Percentiles rank a stretch among this genome's conserved stretches.
These are phyloP conservation scores for Globisporangium barbulae DNA, from an alignment of 352 stramenopile species.

Conservation along the genomic window DNA sequence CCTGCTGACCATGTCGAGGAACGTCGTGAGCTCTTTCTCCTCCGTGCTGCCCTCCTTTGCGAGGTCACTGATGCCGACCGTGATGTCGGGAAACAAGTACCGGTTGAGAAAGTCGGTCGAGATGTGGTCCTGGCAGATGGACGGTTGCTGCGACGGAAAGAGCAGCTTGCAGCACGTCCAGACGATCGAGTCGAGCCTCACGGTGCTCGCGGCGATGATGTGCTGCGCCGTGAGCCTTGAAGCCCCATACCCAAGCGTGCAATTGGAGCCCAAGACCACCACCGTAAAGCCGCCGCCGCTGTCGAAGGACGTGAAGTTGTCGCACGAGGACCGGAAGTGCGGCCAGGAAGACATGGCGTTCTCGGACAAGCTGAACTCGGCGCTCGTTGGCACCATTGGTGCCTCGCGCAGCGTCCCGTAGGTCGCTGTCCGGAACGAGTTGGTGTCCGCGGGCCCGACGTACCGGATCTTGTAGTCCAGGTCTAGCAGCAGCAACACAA, in stretches of 20 bases:
- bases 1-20: slow-evolving; percentile 22
- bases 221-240: slow-evolving; percentile 8
- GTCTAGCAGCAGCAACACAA: slow-evolving; percentile 11
- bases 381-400: neutral
- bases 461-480: slow-evolving; percentile 11
- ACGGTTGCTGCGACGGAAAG: slow-evolving; percentile 18
- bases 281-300: slow-evolving; percentile 15
- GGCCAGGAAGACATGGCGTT: slow-evolving; percentile 15
- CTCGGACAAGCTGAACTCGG: neutral
- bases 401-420: slow-evolving; percentile 4
- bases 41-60: slow-evolving; percentile 10
- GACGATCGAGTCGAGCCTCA: slow-evolving; percentile 21
- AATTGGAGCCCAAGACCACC: slow-evolving; percentile 18
- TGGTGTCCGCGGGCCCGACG: slow-evolving; percentile 5
- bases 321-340: slow-evolving; percentile 20
- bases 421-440: slow-evolving; percentile 11
- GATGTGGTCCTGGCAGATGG: slow-evolving; percentile 23
- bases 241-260: slow-evolving; percentile 11
- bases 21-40: slow-evolving; percentile 17
- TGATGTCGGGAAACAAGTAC: slow-evolving; percentile 19
- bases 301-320: slow-evolving; percentile 19
- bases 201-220: slow-evolving; percentile 19
- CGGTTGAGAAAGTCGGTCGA: slow-evolving; percentile 19
- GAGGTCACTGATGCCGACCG: slow-evolving; percentile 3
- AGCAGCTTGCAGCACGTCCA: slow-evolving; percentile 26